These are phyloP conservation scores for Allium sativum DNA, from an alignment of 106 monocot species.

Conservation along the genomic window DNA sequence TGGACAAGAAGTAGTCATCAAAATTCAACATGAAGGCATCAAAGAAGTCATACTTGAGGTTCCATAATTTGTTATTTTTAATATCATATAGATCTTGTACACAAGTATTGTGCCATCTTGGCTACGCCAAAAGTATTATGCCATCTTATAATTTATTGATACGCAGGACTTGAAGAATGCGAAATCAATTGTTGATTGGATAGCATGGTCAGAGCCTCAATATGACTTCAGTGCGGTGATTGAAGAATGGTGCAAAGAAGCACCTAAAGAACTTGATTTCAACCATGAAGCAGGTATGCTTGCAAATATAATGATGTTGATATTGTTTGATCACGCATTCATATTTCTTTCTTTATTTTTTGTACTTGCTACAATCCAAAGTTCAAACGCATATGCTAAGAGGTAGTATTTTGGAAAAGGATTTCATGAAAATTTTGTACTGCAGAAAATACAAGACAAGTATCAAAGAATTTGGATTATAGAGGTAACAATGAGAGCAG, in stretches of 20 bases:
- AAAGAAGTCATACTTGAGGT: slow-evolving; percentile 95
- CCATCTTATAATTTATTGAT: slow-evolving; percentile 1
- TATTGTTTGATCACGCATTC: too few relatives aligned
- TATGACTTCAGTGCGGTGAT: slow-evolving; percentile 91
- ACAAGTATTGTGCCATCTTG: too few relatives aligned
- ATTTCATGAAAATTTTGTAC: too few relatives aligned
- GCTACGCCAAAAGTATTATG: too few relatives aligned
- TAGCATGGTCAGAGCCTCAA: slow-evolving; percentile 99
- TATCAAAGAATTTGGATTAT: slow-evolving; percentile 58
- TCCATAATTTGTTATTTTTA: background rate
- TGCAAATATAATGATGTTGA: background rate
- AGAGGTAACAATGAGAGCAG: slow-evolving; percentile 15
- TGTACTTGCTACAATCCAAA: too few relatives aligned
- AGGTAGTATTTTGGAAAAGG: too few relatives aligned
- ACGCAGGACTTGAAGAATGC: slow-evolving; percentile 95
- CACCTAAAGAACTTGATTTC: slow-evolving; percentile 97
- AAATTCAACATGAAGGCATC: slow-evolving; percentile 95
- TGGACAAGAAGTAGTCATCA: slow-evolving; percentile 81
- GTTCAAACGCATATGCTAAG: too few relatives aligned
- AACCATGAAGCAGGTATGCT: slow-evolving; percentile 88
- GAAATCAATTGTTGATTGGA: slow-evolving; percentile 93
- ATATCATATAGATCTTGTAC: too few relatives aligned
- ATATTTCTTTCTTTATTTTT: too few relatives aligned
- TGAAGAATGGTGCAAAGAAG: slow-evolving; percentile 99
- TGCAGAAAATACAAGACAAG: slow-evolving; percentile 50